Percentiles rank a stretch among this genome's conserved stretches.
These are phyloP conservation scores for Papiliotrema flavescens DNA, from an alignment of 1,284 basidiomycete species.

Conservation along the genomic window DNA sequence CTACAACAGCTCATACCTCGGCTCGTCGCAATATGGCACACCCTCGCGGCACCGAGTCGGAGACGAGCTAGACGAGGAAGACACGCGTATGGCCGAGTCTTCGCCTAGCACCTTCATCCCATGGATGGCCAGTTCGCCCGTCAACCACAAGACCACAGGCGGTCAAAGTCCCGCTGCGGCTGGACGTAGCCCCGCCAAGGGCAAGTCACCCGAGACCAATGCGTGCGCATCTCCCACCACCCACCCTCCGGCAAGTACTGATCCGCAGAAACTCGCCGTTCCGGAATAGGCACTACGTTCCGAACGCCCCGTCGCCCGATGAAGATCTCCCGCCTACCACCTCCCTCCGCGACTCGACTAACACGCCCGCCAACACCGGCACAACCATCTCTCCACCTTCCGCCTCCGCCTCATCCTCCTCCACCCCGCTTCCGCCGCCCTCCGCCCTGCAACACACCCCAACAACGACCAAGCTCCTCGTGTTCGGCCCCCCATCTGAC, in stretches of 20 bases:
- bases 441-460: constrained; percentile 25
- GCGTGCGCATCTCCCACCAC: not conserved
- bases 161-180: constrained; percentile 14
- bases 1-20: too few relatives aligned
- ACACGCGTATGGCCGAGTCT: constrained; percentile 27
- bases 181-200: not conserved
- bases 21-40: too few relatives aligned
- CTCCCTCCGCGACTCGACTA: constrained; percentile 17
- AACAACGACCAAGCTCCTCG: constrained; percentile 34
- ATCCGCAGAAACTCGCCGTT: not conserved
- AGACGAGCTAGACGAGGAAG: constrained; percentile 39
- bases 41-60: not conserved
- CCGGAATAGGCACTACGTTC: not conserved
- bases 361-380: not conserved
- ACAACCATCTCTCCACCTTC: not conserved
- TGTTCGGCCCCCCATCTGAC: constrained; percentile 41
- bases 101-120: constrained; percentile 36
- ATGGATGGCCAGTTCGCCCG: constrained; percentile 34
- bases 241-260: not conserved
- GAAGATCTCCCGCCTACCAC: constrained; percentile 23
- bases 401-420: not conserved
- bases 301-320: constrained; percentile 8
- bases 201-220: not conserved
- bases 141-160: constrained; percentile 31
- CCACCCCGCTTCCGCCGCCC: constrained; percentile 23